phyloP scores from a whole-genome alignment of 2,329 filamentous ascomycete species.

The Trichophyton schoenleinii region DNA sequence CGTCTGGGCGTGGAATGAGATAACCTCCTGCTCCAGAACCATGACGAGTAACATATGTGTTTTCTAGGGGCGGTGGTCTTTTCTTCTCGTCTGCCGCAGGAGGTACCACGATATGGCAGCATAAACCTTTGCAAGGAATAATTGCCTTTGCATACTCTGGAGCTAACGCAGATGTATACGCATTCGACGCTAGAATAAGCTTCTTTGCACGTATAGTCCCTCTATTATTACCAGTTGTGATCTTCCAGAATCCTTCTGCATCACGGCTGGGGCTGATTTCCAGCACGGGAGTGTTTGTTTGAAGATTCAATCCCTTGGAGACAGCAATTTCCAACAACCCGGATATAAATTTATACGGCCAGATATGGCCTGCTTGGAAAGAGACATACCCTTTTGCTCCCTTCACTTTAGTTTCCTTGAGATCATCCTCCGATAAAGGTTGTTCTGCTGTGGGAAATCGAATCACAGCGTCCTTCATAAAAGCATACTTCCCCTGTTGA shows the following conservation, averaged over 20 bases:
- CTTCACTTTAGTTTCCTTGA: slow-evolving; percentile 27
- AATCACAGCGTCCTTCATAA: slow-evolving; percentile 17
- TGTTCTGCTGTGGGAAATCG: not conserved
- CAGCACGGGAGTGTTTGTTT: slow-evolving; percentile 40
- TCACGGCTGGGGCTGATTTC: slow-evolving; percentile 18
- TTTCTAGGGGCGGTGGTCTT: slow-evolving; percentile 20
- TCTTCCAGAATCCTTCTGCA: slow-evolving; percentile 38
- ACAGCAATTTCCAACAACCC: slow-evolving; percentile 54
- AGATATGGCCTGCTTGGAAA: slow-evolving; percentile 24
- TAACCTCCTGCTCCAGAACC: slow-evolving; percentile 50
- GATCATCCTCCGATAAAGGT: not conserved
- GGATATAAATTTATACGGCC: slow-evolving; percentile 69
- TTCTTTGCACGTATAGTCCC: slow-evolving; percentile 51
- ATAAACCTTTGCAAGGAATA: slow-evolving; percentile 56
- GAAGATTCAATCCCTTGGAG: slow-evolving; percentile 37
- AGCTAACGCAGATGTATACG: slow-evolving; percentile 64
- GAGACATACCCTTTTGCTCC: slow-evolving; percentile 25
- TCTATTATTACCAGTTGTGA: slow-evolving; percentile 48
- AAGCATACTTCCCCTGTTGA: slow-evolving; percentile 19
- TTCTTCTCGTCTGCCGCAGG: not conserved
- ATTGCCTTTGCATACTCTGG: slow-evolving; percentile 58
- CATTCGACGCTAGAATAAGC: slow-evolving; percentile 72
- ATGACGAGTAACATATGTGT: slow-evolving; percentile 52
- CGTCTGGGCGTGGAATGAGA: slow-evolving; percentile 47
- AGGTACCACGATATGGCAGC: slow-evolving; percentile 23